phyloP scores from a whole-genome alignment of 345 rosid genomes.

The Salix arbutifolia region DNA sequence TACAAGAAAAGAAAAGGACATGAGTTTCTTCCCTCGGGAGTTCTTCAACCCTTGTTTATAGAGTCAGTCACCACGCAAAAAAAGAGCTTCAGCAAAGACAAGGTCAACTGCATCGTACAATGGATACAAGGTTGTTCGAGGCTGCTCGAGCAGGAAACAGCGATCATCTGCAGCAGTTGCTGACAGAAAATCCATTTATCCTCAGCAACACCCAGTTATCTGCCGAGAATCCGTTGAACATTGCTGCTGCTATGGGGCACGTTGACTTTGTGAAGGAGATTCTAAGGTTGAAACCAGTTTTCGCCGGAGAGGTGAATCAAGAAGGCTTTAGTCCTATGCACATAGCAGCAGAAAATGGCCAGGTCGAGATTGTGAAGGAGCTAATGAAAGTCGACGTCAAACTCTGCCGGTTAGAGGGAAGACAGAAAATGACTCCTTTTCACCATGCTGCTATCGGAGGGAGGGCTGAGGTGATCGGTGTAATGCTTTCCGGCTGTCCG shows the following conservation, averaged over 20 bases:
- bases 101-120: background rate
- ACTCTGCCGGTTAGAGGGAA: slow-evolving; percentile 9
- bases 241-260: slow-evolving; percentile 17
- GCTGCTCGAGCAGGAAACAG: slow-evolving; percentile 24
- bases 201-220: slow-evolving; percentile 10
- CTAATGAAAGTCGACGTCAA: slow-evolving; percentile 3
- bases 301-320: slow-evolving; percentile 1
- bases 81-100: background rate
- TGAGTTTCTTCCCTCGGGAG: background rate
- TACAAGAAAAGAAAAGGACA: background rate
- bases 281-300: slow-evolving; percentile 1
- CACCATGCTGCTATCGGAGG: slow-evolving; percentile 13
- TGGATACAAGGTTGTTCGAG: slow-evolving; percentile 22
- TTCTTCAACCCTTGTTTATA: background rate
- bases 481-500: background rate
- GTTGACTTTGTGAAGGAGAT: slow-evolving; percentile 10
- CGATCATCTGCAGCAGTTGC: slow-evolving; percentile 10
- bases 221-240: slow-evolving; percentile 22
- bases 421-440: slow-evolving; percentile 5
- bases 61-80: no score
- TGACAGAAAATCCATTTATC: slow-evolving; percentile 21
- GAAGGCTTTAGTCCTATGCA: slow-evolving; percentile 12
- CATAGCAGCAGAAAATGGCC: slow-evolving; percentile 14
- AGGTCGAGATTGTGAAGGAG: slow-evolving; percentile 9
- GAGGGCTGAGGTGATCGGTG: background rate